A percentile compares a stretch with the other conserved stretches of the same genome.
Evolutionary conservation across 1,284 basidiomycete species (phyloP).

Genomic region (Boletus semigastroideus): DNA sequence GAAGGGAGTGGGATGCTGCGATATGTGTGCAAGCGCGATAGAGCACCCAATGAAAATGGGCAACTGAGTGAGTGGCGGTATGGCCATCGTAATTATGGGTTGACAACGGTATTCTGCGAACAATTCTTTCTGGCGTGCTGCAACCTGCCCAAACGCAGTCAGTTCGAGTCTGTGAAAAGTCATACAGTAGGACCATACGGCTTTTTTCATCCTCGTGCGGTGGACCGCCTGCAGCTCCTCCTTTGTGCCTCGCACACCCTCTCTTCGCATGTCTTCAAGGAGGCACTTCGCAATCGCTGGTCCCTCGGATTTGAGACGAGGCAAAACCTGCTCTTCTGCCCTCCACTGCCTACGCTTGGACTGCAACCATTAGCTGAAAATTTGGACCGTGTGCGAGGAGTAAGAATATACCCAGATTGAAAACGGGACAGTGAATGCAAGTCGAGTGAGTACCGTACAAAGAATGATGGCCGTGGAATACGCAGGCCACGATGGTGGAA

Average conservation of each 20-base stretch:
- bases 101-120: constrained; percentile 57
- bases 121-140: constrained; percentile 55
- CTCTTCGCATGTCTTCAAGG: constrained; percentile 57
- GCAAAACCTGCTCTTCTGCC: constrained; percentile 67
- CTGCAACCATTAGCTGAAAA: constrained; percentile 37
- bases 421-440: constrained; percentile 69
- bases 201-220: constrained; percentile 44
- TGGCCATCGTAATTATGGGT: constrained; percentile 56
- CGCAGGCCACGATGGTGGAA: constrained; percentile 61
- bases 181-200: constrained; percentile 38
- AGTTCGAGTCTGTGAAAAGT: constrained; percentile 1
- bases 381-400: constrained; percentile 7
- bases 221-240: constrained; percentile 51
- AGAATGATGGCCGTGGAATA: constrained; percentile 81
- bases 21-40: constrained; percentile 56
- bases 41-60: constrained; percentile 72
- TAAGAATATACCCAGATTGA: constrained; percentile 71
- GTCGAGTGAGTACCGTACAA: constrained; percentile 65
- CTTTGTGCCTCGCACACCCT: constrained; percentile 53
- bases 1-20: constrained; percentile 58
- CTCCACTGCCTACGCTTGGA: constrained; percentile 63
- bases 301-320: constrained; percentile 57
- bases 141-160: constrained; percentile 43
- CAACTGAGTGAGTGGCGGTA: constrained; percentile 67
- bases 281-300: constrained; percentile 53